Evolutionary conservation across 2,329 filamentous ascomycete species (phyloP).

Genomic region (Fusarium subglutinans): DNA sequence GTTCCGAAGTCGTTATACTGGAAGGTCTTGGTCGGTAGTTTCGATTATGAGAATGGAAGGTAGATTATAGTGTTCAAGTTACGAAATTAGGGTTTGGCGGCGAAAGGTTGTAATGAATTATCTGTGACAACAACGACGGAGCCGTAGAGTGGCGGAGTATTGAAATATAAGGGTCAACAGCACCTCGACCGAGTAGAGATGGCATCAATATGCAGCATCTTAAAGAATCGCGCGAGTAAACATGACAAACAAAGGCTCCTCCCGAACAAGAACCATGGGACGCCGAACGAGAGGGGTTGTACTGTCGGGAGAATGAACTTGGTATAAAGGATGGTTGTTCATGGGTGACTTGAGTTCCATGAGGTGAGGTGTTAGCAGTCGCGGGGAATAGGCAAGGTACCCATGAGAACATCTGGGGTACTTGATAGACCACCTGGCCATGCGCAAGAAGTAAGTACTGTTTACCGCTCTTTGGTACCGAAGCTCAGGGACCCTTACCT

Average conservation of each 20-base stretch:
- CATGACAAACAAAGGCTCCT: conserved; percentile 15
- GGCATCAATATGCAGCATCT: conserved; percentile 28
- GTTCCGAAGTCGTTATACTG: conserved; percentile 5
- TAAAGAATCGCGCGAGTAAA: conserved; percentile 15
- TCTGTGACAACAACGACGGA: conserved; percentile 13
- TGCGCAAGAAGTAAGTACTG: conserved; percentile 2
- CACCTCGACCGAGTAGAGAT: conserved; percentile 14
- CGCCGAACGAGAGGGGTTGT: neutral
- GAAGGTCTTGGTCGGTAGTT: conserved; percentile 18
- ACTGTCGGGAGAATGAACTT: conserved; percentile 20
- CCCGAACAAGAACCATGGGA: conserved; percentile 14
- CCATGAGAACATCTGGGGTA: conserved; percentile 1
- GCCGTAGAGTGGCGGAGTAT: conserved; percentile 31
- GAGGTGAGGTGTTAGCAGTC: conserved; percentile 30
- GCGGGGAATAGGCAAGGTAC: conserved; percentile 31
- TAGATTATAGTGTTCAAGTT: neutral
- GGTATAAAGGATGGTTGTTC: conserved; percentile 30
- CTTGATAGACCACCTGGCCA: neutral
- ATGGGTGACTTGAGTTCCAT: conserved; percentile 24
- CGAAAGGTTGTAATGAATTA: conserved; percentile 10
- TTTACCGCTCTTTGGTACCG: conserved; percentile 9
- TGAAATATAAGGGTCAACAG: conserved; percentile 29
- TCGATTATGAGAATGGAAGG: neutral
- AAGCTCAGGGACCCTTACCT: neutral
- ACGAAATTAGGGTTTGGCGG: neutral